These are phyloP conservation scores for Mallotus repandus DNA, from an alignment of 441 rosid genomes.

Conservation along the genomic window DNA sequence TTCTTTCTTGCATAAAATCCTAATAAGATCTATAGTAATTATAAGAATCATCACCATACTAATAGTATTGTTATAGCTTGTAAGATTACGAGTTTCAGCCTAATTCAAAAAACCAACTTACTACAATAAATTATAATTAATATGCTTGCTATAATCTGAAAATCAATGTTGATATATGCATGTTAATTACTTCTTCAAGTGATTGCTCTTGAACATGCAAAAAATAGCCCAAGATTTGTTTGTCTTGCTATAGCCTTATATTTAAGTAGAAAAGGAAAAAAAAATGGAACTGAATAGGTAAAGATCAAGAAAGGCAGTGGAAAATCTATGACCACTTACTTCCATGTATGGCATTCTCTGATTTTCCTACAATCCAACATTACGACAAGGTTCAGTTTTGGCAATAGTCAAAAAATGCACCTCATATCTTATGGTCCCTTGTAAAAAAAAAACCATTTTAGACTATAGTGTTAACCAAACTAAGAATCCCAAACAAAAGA, in stretches of 20 bases:
- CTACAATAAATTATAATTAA: too few species aligned
- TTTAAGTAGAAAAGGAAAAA: background rate
- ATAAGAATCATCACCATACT: too few species aligned
- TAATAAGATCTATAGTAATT: too few species aligned
- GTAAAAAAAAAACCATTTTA: background rate
- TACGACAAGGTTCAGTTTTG: constrained; percentile 1
- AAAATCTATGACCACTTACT: background rate
- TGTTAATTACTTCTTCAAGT: background rate
- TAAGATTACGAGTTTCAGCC: too few species aligned
- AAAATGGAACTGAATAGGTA: too few species aligned
- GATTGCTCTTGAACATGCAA: background rate
- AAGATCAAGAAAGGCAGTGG: too few species aligned
- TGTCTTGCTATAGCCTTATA: background rate
- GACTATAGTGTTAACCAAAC: background rate
- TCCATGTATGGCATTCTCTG: background rate
- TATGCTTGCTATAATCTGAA: too few species aligned
- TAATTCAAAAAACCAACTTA: too few species aligned
- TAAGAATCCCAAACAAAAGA: too few species aligned
- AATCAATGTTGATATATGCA: background rate
- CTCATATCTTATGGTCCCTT: background rate
- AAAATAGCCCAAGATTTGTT: background rate
- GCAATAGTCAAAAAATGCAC: background rate
- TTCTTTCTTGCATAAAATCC: too few species aligned
- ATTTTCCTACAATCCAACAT: background rate
- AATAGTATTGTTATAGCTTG: too few species aligned